Evolutionary conservation across 2,329 filamentous ascomycete species (phyloP).

Genomic region (Pseudocercospora macadamiae): DNA sequence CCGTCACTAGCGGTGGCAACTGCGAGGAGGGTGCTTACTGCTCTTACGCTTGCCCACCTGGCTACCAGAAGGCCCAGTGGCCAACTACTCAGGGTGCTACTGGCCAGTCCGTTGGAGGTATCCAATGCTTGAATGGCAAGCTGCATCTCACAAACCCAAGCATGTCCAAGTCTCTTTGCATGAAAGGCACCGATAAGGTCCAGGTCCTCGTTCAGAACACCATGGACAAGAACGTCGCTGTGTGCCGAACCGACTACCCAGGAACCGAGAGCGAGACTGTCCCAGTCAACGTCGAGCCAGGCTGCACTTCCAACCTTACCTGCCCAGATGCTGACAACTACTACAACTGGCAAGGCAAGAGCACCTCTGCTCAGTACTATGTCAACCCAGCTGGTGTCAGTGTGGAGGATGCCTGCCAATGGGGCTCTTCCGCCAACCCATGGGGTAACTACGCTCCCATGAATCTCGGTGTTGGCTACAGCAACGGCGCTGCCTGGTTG

Average conservation of each 20-base stretch:
- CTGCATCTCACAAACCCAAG: constrained; percentile 73
- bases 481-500: constrained; percentile 71
- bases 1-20: constrained; percentile 66
- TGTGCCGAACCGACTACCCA: constrained; percentile 97
- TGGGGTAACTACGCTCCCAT: constrained; percentile 84
- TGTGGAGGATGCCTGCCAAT: constrained; percentile 72
- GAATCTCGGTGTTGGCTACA: constrained; percentile 80
- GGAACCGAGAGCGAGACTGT: constrained; percentile 88
- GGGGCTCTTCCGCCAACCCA: constrained; percentile 64
- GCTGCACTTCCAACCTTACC: constrained; percentile 64
- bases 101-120: constrained; percentile 83
- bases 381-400: constrained; percentile 79
- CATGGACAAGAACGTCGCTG: constrained; percentile 65
- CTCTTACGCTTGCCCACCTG: constrained; percentile 89
- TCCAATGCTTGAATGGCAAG: constrained; percentile 78
- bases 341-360: constrained; percentile 74
- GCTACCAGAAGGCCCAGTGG: constrained; percentile 93
- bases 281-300: constrained; percentile 67
- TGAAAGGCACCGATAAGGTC: constrained; percentile 66
- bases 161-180: constrained; percentile 72
- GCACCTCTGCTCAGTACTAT: constrained; percentile 94
- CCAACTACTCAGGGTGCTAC: constrained; percentile 74
- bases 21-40: constrained; percentile 73
- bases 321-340: constrained; percentile 73
- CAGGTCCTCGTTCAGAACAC: constrained; percentile 74